Evolutionary conservation across 1,139 yeast genomes (phyloP).

Genomic region (Diutina scorzettiae): DNA sequence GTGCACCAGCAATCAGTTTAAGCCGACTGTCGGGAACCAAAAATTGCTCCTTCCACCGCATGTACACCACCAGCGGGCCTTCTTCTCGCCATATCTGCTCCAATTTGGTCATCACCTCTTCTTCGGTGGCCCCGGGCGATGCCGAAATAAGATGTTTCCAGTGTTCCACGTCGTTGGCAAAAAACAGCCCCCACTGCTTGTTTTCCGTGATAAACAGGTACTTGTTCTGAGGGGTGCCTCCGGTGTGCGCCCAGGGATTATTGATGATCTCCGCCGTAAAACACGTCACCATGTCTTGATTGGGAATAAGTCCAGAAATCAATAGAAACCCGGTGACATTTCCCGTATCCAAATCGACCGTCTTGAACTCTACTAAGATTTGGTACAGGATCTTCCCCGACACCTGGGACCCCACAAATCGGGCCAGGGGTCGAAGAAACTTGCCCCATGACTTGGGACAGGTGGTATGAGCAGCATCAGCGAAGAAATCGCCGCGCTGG

Average conservation of each 20-base stretch:
- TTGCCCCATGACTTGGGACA: neutral
- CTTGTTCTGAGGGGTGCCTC: constrained; percentile 18
- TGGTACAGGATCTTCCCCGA: constrained; percentile 59
- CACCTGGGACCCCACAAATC: constrained; percentile 60
- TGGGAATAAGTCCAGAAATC: constrained; percentile 68
- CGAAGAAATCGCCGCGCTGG: constrained; percentile 1
- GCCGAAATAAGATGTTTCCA: constrained; percentile 67
- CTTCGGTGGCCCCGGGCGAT: constrained; percentile 14
- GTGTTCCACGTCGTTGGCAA: constrained; percentile 66
- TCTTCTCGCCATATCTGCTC: constrained; percentile 15
- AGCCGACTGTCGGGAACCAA: constrained; percentile 69
- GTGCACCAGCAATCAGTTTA: constrained; percentile 64
- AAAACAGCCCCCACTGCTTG: constrained; percentile 46
- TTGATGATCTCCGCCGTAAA: constrained; percentile 82
- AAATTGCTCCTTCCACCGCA: constrained; percentile 94
- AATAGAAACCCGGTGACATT: constrained; percentile 67
- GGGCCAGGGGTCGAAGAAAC: constrained; percentile 51
- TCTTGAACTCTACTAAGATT: constrained; percentile 60
- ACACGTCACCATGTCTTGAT: constrained; percentile 67
- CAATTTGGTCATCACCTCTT: constrained; percentile 18
- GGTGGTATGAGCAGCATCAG: neutral
- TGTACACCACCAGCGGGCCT: constrained; percentile 34
- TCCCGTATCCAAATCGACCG: constrained; percentile 51
- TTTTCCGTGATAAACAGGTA: constrained; percentile 33
- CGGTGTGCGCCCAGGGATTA: constrained; percentile 25